Evolutionary conservation across 495 filamentous ascomycete genomes (phyloP), one percentile per base, ranked within the genome.

Genomic region (Patellaria atrata): DNA sequence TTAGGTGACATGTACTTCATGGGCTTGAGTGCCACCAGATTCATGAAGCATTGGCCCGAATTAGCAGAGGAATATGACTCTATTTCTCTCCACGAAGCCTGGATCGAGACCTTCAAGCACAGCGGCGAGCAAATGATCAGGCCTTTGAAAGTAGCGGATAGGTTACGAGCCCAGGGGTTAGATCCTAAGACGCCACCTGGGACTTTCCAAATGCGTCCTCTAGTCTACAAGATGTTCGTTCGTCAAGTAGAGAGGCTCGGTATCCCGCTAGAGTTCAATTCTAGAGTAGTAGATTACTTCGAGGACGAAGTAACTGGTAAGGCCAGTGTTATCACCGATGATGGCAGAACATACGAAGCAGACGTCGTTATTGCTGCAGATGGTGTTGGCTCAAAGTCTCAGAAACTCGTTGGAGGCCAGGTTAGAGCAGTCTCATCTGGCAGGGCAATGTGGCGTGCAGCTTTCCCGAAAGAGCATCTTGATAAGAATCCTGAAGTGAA

Each of bases 281-380:
- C 62, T 10, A 59, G 64, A 22, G 71, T 78, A 8, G 56, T 58
- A 27, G 68, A 75, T 38, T 78, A 77, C 41, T 69, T 73, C 40
- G 74, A 79, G 57, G 41, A 44, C 21, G 36, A 44, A 52, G 50
- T 13, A 61, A 68, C 16, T 43, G 54, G 30, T 9, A 57, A 69
- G 40, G 68, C 67, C 5, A 71, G 71, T 16, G 68, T 21, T 34
- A 22, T 74, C 22, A 50, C 60, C 7, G 58, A 66, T 8, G 59
- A 60, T 23, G 68, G 63, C 11, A 61, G 71, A 51, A 52, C 59
- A 7, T 54, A 73, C 14, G 47, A 56, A 0, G 75, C 60, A 0
- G 66, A 78, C 41, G 58, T 77, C 3, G 69, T 78, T 0, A 52
- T 79, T 26, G 73, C 71, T 4, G 75, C 75, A 11, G 75, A 79